These are phyloP conservation scores for Populus davidiana DNA, from an alignment of 345 rosid genomes.

Conservation along the genomic window DNA sequence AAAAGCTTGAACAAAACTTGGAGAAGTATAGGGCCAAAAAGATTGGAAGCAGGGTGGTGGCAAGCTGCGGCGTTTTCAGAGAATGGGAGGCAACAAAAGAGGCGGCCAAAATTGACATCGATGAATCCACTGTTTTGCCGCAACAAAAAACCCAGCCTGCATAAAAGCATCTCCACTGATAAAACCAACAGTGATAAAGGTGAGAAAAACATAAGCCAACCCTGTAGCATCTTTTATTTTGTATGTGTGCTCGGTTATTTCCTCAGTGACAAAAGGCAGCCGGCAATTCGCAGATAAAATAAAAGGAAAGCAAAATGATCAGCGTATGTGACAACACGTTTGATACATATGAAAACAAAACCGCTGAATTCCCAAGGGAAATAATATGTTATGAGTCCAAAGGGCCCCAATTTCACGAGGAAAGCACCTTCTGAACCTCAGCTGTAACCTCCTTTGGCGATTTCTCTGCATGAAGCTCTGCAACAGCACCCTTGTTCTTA, in stretches of 20 bases:
- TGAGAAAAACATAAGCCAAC: background rate
- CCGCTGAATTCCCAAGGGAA: background rate
- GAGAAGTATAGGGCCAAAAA: background rate
- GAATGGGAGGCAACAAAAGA: background rate
- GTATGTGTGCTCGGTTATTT: conserved; percentile 3
- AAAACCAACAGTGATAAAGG: background rate
- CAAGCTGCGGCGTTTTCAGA: background rate
- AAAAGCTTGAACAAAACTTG: background rate
- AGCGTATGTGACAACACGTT: background rate
- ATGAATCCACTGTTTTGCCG: background rate
- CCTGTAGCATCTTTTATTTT: conserved; percentile 15
- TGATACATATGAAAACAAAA: conserved; percentile 11
- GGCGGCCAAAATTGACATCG: background rate
- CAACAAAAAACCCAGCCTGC: background rate
- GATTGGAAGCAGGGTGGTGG: background rate
- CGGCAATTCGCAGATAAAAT: conserved; percentile 7
- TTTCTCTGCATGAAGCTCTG: conserved; percentile 78
- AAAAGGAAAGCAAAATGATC: background rate
- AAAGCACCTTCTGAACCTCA: conserved; percentile 73
- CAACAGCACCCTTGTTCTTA: conserved; percentile 60
- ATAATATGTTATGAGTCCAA: background rate
- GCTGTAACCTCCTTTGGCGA: conserved; percentile 65
- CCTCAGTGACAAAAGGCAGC: conserved; percentile 12
- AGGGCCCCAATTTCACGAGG: conserved; percentile 15
- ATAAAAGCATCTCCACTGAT: background rate